Evolutionary conservation across 2,329 filamentous ascomycete species (phyloP).

Genomic region (Colletotrichum lini): DNA sequence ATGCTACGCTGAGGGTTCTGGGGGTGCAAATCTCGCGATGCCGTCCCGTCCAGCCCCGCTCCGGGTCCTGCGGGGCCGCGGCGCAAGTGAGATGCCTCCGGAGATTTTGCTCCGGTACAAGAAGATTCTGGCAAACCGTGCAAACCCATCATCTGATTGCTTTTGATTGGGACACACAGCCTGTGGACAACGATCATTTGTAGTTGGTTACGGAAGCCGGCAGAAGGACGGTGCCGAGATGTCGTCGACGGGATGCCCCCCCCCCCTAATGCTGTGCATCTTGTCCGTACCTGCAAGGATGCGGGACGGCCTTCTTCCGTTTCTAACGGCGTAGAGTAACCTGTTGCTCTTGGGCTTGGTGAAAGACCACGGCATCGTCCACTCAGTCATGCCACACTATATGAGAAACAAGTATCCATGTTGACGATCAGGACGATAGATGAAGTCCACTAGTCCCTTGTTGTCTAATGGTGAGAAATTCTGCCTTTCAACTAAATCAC

Average conservation of each 20-base stretch:
- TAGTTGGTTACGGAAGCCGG: not conserved
- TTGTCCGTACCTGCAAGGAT: not conserved
- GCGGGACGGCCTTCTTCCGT: not conserved
- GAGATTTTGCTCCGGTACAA: conserved; percentile 21
- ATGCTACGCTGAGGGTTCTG: conserved; percentile 21
- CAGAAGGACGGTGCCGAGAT: not conserved
- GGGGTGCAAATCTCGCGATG: conserved; percentile 18
- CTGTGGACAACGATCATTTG: no score
- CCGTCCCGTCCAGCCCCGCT: conserved; percentile 10
- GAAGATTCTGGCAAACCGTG: conserved; percentile 33
- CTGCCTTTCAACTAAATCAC: conserved; percentile 17
- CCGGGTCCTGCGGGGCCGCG: conserved; percentile 16
- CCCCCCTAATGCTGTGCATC: not conserved
- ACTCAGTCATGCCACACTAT: no score
- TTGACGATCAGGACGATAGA: no score
- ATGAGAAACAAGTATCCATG: no score
- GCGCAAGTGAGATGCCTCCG: not conserved
- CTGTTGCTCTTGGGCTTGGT: no score
- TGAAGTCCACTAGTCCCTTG: conserved; percentile 7
- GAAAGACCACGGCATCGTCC: no score
- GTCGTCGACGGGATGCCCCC: not conserved
- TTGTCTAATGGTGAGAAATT: conserved; percentile 37
- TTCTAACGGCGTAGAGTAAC: not conserved
- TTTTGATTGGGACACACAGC: no score
- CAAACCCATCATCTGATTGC: no score